phyloP scores from a whole-genome alignment of 148 eudicot genomes.

The Vaccinium corymbosum region DNA sequence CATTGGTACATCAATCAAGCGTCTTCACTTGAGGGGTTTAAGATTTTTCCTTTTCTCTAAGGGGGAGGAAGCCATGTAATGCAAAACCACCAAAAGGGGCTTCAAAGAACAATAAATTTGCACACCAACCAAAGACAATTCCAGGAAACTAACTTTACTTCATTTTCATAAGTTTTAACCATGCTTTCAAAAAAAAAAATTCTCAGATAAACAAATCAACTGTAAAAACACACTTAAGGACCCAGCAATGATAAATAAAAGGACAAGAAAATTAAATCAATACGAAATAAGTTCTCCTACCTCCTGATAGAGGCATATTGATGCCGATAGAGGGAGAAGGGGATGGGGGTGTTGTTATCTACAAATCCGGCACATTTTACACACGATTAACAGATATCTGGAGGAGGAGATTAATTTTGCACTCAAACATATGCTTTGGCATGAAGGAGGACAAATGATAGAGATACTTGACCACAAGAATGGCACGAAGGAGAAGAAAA shows the following conservation, averaged over 20 bases:
- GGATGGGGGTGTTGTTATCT: too few species aligned
- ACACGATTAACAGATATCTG: neutral
- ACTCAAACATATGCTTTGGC: neutral
- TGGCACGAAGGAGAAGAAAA: neutral
- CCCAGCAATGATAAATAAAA: neutral
- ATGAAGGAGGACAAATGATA: neutral
- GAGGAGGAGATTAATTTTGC: neutral
- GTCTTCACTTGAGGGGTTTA: neutral
- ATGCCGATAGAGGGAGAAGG: neutral
- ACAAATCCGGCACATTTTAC: too few species aligned
- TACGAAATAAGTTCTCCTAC: neutral
- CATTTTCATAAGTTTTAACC: neutral
- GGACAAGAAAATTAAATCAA: neutral
- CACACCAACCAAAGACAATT: neutral
- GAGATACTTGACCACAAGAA: neutral
- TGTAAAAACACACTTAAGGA: neutral
- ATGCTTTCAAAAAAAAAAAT: neutral
- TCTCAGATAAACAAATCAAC: neutral
- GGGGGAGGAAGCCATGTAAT: neutral
- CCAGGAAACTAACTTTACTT: neutral
- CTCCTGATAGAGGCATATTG: neutral
- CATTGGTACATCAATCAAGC: neutral
- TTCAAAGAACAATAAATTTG: neutral
- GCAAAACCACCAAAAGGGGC: neutral
- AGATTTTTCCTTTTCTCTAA: neutral